These are phyloP conservation scores for Neofusicoccum ribis DNA, from an alignment of 2,329 filamentous ascomycete species.

Conservation along the genomic window DNA sequence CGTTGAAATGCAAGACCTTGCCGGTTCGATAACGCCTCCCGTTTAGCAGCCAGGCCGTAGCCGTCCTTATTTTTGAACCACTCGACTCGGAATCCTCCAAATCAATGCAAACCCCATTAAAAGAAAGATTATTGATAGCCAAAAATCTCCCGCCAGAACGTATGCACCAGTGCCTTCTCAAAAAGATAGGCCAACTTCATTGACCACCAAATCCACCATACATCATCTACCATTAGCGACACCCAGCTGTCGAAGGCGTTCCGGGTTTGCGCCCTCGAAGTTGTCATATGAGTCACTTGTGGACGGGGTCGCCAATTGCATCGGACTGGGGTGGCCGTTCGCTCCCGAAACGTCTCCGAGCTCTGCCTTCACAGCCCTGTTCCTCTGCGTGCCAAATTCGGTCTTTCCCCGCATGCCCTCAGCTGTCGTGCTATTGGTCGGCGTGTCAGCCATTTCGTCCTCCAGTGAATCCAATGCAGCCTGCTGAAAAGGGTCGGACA, in stretches of 20 bases:
- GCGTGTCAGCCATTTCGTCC: background rate
- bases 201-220: background rate
- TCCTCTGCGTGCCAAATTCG: background rate
- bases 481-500: background rate
- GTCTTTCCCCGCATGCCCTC: background rate
- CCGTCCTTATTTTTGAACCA: constrained; percentile 3
- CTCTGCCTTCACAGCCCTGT: background rate
- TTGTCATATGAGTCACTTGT: constrained; percentile 36
- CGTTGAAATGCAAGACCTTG: constrained; percentile 12
- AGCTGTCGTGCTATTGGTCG: background rate
- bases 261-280: constrained; percentile 37
- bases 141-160: background rate
- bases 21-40: constrained; percentile 1
- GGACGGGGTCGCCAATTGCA: constrained; percentile 48
- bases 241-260: constrained; percentile 32
- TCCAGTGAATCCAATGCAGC: constrained; percentile 21
- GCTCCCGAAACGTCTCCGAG: constrained; percentile 18
- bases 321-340: constrained; percentile 34
- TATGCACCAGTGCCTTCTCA: background rate
- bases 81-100: background rate
- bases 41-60: constrained; percentile 6
- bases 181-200: background rate
- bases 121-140: background rate
- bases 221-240: constrained; percentile 16
- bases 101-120: constrained; percentile 9